phyloP scores from a whole-genome alignment of 352 stramenopile genomes.

The Globisporangium acanthophoron region DNA sequence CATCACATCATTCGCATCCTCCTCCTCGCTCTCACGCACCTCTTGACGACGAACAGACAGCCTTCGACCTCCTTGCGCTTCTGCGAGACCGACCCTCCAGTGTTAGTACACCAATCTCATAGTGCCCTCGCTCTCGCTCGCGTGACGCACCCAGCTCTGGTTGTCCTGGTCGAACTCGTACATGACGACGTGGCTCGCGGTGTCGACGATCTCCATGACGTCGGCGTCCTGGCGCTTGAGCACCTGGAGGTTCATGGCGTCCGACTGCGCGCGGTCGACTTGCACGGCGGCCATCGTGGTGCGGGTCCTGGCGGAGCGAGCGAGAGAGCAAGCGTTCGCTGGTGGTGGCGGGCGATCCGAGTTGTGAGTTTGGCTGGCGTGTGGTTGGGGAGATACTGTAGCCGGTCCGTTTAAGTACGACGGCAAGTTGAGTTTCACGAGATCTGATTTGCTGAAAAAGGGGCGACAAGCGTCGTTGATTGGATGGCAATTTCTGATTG shows the following conservation, averaged over 20 bases:
- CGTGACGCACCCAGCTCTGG: constrained; percentile 70
- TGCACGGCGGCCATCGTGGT: constrained; percentile 38
- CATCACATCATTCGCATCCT: no score
- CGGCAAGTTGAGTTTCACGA: no score
- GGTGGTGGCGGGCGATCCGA: constrained; percentile 2
- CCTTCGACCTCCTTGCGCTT: constrained; percentile 86
- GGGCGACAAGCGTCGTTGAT: no score
- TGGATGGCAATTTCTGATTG: no score
- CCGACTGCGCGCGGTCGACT: constrained; percentile 76
- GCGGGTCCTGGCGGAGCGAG: no score
- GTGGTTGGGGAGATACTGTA: no score
- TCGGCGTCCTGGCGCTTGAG: constrained; percentile 77
- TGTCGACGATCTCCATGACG: constrained; percentile 83
- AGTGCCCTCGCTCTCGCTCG: background rate
- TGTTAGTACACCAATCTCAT: background rate
- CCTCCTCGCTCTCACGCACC: constrained; percentile 19
- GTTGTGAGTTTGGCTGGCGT: background rate
- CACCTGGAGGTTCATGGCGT: constrained; percentile 86
- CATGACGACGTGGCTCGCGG: constrained; percentile 80
- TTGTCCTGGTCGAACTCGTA: constrained; percentile 85
- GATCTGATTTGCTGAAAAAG: no score
- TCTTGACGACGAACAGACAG: constrained; percentile 82
- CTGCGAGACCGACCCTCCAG: constrained; percentile 18
- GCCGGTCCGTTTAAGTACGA: no score
- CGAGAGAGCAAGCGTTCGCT: background rate